Evolutionary conservation across 2,329 filamentous ascomycete species (phyloP), one percentile per base, ranked within the genome.

Genomic region (Dactylellina cionopaga): DNA sequence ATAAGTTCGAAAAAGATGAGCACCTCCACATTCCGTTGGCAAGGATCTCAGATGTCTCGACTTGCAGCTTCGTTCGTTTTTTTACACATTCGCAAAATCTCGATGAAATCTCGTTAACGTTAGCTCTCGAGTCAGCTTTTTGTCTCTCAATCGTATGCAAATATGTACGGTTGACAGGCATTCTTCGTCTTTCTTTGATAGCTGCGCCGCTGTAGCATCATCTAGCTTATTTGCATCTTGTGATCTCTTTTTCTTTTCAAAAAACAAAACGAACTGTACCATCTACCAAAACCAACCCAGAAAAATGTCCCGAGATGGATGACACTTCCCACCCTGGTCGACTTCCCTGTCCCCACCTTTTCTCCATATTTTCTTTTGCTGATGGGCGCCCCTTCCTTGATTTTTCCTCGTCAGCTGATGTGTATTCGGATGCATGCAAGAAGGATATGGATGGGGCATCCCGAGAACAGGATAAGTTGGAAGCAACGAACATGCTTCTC

Each of bases 371-470:
- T 68, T 31, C 63, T 71, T 62, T 51, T 62, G 29, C 41, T 37
- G 33, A n/a, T 33, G 51, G 35, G 62, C 54, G 68, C 68, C 58
- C 66, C 54, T 72, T 72, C 68, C 68, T 72, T 72, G 68, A 65
- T 72, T 72, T 72, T 72, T 54, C 47, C 68, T 72, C 59, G 68
- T 72, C 68, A 72, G 68, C 68, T 72, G 68, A 72, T 72, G 60
- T 65, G 46, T 64, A 72, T 72, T 72, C 68, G 68, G 68, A 72
- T 65, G 68, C 59, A 72, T 72, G 68, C 59, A 72, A 72, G 68
- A 71, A 63, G 39, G 51, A 25, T n/a, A 59, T 56, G 64, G 65
- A 72, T 72, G 68, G 66, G 66, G 66, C 68, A 72, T 68, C 63
- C 63, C 63, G 63, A 68, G 63, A 68, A 68, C 63, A 68, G 63